Evolutionary conservation across 2,329 filamentous ascomycete genomes (phyloP).

Genomic region (Zarea fungicola): DNA sequence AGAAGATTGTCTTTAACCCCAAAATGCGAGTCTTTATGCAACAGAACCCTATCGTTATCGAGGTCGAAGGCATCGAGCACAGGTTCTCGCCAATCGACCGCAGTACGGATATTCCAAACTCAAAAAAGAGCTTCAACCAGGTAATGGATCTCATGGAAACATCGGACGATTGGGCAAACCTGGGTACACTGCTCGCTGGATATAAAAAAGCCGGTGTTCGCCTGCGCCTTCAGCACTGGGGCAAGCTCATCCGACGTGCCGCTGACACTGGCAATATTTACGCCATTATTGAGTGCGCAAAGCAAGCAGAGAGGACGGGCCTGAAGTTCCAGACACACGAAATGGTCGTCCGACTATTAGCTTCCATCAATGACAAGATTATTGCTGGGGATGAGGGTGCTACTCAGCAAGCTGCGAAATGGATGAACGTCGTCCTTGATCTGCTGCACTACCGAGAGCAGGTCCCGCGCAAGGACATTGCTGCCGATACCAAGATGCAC

Average conservation of each 20-base stretch:
- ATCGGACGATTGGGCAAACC: constrained; percentile 46
- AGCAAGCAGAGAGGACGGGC: constrained; percentile 40
- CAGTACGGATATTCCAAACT: constrained; percentile 38
- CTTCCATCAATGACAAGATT: constrained; percentile 33
- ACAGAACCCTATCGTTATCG: constrained; percentile 51
- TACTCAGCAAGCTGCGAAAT: constrained; percentile 35
- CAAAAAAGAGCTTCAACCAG: constrained; percentile 30
- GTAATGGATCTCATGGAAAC: constrained; percentile 44
- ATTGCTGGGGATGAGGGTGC: constrained; percentile 31
- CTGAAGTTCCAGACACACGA: constrained; percentile 38
- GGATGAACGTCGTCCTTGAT: constrained; percentile 44
- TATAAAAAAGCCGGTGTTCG: constrained; percentile 37
- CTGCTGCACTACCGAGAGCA: constrained; percentile 42
- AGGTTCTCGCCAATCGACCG: constrained; percentile 44
- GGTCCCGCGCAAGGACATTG: constrained; percentile 11
- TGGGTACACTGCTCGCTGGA: constrained; percentile 47
- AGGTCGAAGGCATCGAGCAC: constrained; percentile 52
- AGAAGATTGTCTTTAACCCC: constrained; percentile 45
- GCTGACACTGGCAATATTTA: constrained; percentile 36
- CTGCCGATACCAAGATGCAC: constrained; percentile 18
- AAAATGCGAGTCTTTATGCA: constrained; percentile 44
- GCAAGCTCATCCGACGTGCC: constrained; percentile 37
- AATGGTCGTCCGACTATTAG: constrained; percentile 27
- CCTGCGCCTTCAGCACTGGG: constrained; percentile 29
- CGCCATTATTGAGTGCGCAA: constrained; percentile 46